These are phyloP conservation scores for Globisporangium acanthophoron DNA, from an alignment of 352 stramenopile genomes.

Conservation along the genomic window DNA sequence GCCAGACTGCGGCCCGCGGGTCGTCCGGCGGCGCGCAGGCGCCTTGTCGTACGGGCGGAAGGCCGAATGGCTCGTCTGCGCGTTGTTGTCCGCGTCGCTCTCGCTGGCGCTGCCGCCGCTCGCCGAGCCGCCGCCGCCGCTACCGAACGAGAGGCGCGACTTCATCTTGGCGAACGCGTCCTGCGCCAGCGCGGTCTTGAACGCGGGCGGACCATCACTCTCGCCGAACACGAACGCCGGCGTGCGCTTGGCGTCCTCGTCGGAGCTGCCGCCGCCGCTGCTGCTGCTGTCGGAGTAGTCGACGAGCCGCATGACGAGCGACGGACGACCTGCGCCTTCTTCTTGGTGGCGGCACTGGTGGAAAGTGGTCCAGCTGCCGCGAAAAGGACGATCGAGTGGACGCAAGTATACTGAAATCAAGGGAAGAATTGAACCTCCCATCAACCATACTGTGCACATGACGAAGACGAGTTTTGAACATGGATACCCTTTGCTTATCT, in stretches of 20 bases:
- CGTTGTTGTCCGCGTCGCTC: neutral
- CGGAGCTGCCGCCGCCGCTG: neutral
- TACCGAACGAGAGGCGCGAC: conserved; percentile 2
- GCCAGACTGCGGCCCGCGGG: neutral
- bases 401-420: too few species aligned
- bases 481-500: too few species aligned
- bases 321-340: neutral
- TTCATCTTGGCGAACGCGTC: conserved; percentile 16
- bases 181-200: conserved; percentile 14
- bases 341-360: too few species aligned
- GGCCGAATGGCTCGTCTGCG: neutral
- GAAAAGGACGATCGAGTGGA: too few species aligned
- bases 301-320: conserved; percentile 5
- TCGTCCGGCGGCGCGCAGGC: neutral
- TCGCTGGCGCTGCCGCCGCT: conserved; percentile 1
- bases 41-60: conserved; percentile 12
- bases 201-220: neutral
- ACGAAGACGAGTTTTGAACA: too few species aligned
- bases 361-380: too few species aligned
- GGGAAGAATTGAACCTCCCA: too few species aligned
- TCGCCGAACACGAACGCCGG: neutral
- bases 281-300: conserved; percentile 15
- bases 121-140: neutral
- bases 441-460: too few species aligned
- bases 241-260: conserved; percentile 1